These are phyloP conservation scores for Exophiala mesophila DNA, from an alignment of 2,329 filamentous ascomycete species.

Conservation along the genomic window DNA sequence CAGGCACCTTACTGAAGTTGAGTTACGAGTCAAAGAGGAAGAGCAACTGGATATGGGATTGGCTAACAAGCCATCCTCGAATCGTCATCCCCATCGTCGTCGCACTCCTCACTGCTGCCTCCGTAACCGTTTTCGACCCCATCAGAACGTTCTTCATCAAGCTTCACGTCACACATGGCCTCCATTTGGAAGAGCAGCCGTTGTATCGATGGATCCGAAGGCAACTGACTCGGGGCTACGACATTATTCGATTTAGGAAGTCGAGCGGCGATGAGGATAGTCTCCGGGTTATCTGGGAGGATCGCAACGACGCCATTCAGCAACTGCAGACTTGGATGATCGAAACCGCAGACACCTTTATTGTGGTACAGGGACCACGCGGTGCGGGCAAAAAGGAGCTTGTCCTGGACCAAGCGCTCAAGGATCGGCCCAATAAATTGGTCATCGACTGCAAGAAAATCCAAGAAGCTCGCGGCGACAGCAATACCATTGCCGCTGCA, in stretches of 20 bases:
- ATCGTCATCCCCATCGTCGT: constrained; percentile 81
- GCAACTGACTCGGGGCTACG: constrained; percentile 48
- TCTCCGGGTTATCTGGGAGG: constrained; percentile 79
- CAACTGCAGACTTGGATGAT: constrained; percentile 80
- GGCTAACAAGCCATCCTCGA: constrained; percentile 78
- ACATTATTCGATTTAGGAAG: constrained; percentile 38
- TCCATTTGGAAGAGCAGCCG: constrained; percentile 52
- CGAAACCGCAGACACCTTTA: constrained; percentile 85
- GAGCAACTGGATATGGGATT: constrained; percentile 75
- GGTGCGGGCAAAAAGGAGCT: constrained; percentile 89
- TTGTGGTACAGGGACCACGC: constrained; percentile 85
- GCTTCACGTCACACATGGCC: constrained; percentile 72
- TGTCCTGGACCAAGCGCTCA: constrained; percentile 76
- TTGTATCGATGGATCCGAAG: constrained; percentile 76
- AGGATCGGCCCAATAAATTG: constrained; percentile 66
- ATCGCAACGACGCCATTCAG: constrained; percentile 74
- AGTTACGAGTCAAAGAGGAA: constrained; percentile 79
- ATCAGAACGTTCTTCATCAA: constrained; percentile 92
- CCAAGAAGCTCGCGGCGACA: constrained; percentile 83
- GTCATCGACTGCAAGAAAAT: constrained; percentile 91
- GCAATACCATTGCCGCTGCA: constrained; percentile 74
- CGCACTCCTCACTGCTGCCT: constrained; percentile 74
- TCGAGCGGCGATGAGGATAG: constrained; percentile 59
- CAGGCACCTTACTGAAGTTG: constrained; percentile 71
- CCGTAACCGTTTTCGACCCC: constrained; percentile 87